phyloP scores from a whole-genome alignment of 2,329 filamentous ascomycete species.

The Pestalotiopsis sp. region DNA sequence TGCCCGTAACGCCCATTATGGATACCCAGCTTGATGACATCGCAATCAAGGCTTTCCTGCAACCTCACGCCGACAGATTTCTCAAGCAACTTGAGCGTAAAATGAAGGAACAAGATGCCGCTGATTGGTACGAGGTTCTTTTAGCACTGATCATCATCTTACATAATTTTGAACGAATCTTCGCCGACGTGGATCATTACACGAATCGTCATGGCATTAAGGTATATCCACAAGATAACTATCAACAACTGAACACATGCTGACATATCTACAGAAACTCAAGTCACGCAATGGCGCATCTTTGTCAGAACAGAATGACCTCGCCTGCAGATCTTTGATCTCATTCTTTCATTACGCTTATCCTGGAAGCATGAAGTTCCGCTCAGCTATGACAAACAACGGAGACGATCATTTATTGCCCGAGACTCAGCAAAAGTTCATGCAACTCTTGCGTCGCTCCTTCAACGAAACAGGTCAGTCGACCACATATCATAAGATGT shows the following conservation, averaged over 20 bases:
- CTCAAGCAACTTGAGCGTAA: not conserved
- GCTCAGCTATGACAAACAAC: not conserved
- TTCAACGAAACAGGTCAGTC: not conserved
- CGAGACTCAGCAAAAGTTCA: not conserved
- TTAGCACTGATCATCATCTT: not conserved
- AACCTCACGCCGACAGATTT: not conserved
- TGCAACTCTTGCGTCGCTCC: not conserved
- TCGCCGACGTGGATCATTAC: not conserved
- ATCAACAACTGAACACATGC: not conserved
- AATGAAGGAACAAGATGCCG: not conserved
- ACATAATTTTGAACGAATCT: not conserved
- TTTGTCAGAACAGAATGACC: not conserved
- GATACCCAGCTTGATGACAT: not conserved
- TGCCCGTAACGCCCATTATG: not conserved
- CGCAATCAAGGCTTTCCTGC: not conserved
- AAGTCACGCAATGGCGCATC: not conserved
- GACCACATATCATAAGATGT: not conserved
- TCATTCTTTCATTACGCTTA: not conserved
- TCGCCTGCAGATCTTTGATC: not conserved
- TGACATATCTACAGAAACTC: not conserved
- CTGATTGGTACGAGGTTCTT: not conserved
- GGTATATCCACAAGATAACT: not conserved
- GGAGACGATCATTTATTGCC: not conserved
- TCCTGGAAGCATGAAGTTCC: not conserved
- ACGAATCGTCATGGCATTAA: not conserved